Conservation (phyloP, 2,329 filamentous ascomycete species). For the Fusarium sp. region DNA sequence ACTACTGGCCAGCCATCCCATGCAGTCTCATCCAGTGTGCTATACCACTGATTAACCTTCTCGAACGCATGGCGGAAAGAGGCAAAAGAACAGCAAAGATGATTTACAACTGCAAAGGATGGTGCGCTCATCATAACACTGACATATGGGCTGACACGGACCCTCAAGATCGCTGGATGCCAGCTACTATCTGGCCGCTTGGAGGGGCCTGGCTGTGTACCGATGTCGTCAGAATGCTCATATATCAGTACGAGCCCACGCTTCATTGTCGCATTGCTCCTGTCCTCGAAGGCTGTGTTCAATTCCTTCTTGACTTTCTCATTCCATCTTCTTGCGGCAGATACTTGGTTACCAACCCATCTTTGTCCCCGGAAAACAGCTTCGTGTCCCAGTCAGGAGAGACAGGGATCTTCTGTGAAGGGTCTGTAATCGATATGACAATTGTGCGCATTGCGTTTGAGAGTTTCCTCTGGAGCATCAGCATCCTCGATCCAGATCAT, state of each 20-base stretch:
- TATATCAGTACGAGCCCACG: slow-evolving; percentile 30
- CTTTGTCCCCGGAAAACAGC: slow-evolving; percentile 39
- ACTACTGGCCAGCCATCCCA: slow-evolving; percentile 56
- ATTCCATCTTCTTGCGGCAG: slow-evolving; percentile 43
- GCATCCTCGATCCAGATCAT: slow-evolving; percentile 16
- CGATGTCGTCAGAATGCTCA: slow-evolving; percentile 38
- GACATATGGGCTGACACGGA: slow-evolving; percentile 53
- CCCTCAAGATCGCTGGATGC: slow-evolving; percentile 48
- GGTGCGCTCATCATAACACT: slow-evolving; percentile 52
- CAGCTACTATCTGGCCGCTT: slow-evolving; percentile 40
- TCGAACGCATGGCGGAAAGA: slow-evolving; percentile 35
- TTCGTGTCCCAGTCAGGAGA: slow-evolving; percentile 28
- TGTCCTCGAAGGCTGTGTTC: slow-evolving; percentile 47
- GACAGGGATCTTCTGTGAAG: slow-evolving; percentile 37
- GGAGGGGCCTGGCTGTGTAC: slow-evolving; percentile 41
- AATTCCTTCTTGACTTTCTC: slow-evolving; percentile 53
- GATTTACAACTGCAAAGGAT: slow-evolving; percentile 52
- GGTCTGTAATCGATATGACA: slow-evolving; percentile 40
- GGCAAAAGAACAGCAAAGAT: slow-evolving; percentile 47
- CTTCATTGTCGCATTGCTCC: slow-evolving; percentile 40
- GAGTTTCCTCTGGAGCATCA: slow-evolving; percentile 28
- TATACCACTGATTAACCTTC: slow-evolving; percentile 50
- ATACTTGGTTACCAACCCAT: slow-evolving; percentile 41
- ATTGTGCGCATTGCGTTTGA: slow-evolving; percentile 36
- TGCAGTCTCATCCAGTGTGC: slow-evolving; percentile 52